phyloP scores from a whole-genome alignment of 208 protist species.

The Trypanosoma avium region DNA sequence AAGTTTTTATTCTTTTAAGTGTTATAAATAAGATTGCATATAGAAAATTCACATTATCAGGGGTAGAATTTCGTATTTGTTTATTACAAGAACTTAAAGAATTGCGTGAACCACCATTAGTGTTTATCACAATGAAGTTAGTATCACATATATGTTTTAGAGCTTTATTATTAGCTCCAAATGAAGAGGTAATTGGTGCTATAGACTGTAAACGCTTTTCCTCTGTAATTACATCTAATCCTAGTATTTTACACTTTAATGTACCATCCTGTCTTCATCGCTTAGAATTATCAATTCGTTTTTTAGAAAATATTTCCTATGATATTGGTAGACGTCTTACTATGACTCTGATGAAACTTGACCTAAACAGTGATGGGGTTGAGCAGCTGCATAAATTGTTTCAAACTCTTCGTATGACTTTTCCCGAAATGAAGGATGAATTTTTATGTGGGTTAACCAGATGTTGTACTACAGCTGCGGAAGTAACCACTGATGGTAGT shows the following conservation, averaged over 20 bases:
- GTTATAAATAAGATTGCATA: background rate
- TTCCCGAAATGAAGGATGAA: constrained; percentile 1
- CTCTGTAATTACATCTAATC: background rate
- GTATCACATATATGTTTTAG: constrained; percentile 1
- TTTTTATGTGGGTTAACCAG: background rate
- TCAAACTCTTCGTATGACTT: background rate
- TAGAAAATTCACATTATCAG: background rate
- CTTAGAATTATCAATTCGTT: constrained; percentile 10
- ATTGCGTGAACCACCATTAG: background rate
- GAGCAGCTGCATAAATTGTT: constrained; percentile 5
- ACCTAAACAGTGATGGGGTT: background rate
- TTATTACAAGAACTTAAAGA: background rate
- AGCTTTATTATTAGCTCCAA: constrained; percentile 5
- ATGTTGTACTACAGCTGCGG: constrained; percentile 9
- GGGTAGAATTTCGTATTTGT: background rate
- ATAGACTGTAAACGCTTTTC: constrained; percentile 7
- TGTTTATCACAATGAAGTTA: background rate
- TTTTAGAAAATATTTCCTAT: constrained; percentile 1
- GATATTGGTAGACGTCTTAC: constrained; percentile 1
- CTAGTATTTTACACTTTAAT: background rate
- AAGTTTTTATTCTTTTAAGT: background rate
- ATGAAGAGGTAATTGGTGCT: background rate
- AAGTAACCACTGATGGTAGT: background rate
- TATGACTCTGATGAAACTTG: background rate
- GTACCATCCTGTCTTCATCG: background rate